Evolutionary conservation across 129 eudicot species (phyloP), one percentile per base, ranked within the genome.

Genomic region (Flaveria robusta): DNA sequence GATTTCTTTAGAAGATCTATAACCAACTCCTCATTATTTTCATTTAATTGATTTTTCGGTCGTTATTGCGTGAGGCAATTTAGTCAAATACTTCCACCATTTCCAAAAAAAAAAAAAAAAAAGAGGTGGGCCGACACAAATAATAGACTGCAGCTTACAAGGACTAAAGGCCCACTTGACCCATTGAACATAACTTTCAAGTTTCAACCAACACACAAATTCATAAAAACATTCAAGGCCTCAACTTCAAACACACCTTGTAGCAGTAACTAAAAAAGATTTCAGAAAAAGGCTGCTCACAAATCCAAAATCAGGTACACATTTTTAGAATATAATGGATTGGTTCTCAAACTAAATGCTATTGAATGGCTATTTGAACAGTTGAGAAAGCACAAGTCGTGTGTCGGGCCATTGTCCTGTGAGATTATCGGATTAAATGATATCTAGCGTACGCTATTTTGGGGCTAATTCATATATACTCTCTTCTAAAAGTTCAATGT

Each of bases 281-380:
- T 20, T 51, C 10, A 1, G 1, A 10, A 15, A 58, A 15, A 58
- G 18, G 62, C 16, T 5, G 26, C 26, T 56, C 55, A 74, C 43
- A 64, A 47, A 64, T 46, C 72, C 10, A 43, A 18, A 63, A 46
- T 75, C 79, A 64, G 63, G 79, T 42, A 13, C 41, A 24, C 68
- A 62, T 15, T 24, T 20, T 24, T 27, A 22, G 45, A 12, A 75
- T 63, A 4, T 7, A 24, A 26, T 6, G 9, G 14, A 18, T 12
- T 27, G 34, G 18, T 64, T n/a, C 37, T 75, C 63, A 11, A 34
- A 3, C 7, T 63, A 64, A 52, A 52, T 19, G 52, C 27, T 29
- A n/a, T 16, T 60, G 31, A 64, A 64, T 29, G 79, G 16, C 51
- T 49, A 75, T 46, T 62, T 19, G 34, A 26, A 24, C 20, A 11